phyloP scores from a whole-genome alignment of 192 early-diverging fungal species.

The Lobulomyces angularis region DNA sequence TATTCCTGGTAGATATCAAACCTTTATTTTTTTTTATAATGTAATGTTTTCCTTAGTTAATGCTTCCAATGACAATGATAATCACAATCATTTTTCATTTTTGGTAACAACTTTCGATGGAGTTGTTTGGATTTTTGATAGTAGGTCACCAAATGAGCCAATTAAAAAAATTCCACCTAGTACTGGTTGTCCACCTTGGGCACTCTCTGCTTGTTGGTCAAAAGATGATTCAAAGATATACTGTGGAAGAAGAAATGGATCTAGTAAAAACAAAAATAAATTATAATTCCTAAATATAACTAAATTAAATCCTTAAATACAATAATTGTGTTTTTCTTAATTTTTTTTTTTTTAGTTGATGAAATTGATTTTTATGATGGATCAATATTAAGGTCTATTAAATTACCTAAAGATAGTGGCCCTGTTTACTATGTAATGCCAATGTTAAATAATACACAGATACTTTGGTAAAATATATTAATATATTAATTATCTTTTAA shows the following conservation, averaged over 20 bases:
- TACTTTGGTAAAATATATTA: constrained; percentile 71
- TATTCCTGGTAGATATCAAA: neutral
- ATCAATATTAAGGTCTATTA: constrained; percentile 54
- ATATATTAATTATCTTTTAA: neutral
- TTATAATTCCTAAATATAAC: neutral
- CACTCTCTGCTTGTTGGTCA: constrained; percentile 62
- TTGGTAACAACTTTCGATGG: constrained; percentile 31
- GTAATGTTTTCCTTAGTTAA: constrained; percentile 25
- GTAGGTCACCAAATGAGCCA: constrained; percentile 10
- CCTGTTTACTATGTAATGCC: constrained; percentile 63
- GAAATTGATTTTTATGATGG: constrained; percentile 69
- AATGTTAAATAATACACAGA: constrained; percentile 67
- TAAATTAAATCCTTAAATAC: neutral
- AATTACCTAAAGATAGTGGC: constrained; percentile 79
- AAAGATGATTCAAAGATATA: constrained; percentile 68
- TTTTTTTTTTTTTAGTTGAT: constrained; percentile 46
- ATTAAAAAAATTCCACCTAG: constrained; percentile 14
- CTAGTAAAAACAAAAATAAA: constrained; percentile 25
- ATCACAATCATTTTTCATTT: no score
- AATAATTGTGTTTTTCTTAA: neutral
- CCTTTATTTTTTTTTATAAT: constrained; percentile 1
- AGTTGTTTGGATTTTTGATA: constrained; percentile 17
- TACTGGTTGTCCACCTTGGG: constrained; percentile 24
- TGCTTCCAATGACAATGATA: constrained; percentile 1
- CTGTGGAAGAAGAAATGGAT: constrained; percentile 77